phyloP scores from a whole-genome alignment of 2,329 filamentous ascomycete species.

The Tolypocladium ovalisporum region DNA sequence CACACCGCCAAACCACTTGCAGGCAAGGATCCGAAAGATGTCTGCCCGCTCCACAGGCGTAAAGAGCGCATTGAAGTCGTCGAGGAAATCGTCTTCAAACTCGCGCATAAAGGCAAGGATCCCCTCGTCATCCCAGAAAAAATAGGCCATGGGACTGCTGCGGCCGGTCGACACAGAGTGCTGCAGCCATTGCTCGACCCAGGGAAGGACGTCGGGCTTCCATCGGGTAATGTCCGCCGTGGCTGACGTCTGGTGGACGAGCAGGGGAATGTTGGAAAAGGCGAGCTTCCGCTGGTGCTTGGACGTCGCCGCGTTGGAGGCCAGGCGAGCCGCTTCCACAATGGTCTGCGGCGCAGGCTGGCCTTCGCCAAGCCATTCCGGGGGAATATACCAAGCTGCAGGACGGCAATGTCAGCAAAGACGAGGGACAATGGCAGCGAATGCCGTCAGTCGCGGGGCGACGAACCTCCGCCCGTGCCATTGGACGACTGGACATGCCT shows the following conservation, averaged over 20 bases:
- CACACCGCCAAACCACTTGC: conserved; percentile 12
- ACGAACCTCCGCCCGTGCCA: conserved; percentile 9
- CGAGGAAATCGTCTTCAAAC: conserved; percentile 7
- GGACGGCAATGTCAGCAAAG: not conserved
- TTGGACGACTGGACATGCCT: conserved; percentile 8
- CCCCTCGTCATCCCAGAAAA: conserved; percentile 12
- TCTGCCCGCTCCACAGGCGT: conserved; percentile 12
- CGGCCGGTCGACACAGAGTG: conserved; percentile 3
- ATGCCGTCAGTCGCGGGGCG: not conserved
- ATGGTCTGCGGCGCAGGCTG: conserved; percentile 8
- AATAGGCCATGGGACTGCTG: conserved; percentile 11
- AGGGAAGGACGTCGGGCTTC: conserved; percentile 9
- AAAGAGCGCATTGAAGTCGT: conserved; percentile 7
- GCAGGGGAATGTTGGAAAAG: conserved; percentile 13
- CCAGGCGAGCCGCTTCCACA: conserved; percentile 10
- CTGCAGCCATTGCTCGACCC: conserved; percentile 11
- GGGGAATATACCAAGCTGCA: conserved; percentile 13
- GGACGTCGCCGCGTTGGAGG: conserved; percentile 7
- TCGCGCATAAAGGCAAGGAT: conserved; percentile 9
- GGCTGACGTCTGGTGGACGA: conserved; percentile 13
- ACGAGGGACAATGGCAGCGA: not conserved
- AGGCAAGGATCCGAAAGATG: conserved; percentile 11
- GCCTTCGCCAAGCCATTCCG: conserved; percentile 7
- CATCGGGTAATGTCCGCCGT: conserved; percentile 6
- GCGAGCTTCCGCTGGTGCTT: conserved; percentile 6